Evolutionary conservation across 805 yeast species (phyloP).

Genomic region (Ogataea nitratoaversa): DNA sequence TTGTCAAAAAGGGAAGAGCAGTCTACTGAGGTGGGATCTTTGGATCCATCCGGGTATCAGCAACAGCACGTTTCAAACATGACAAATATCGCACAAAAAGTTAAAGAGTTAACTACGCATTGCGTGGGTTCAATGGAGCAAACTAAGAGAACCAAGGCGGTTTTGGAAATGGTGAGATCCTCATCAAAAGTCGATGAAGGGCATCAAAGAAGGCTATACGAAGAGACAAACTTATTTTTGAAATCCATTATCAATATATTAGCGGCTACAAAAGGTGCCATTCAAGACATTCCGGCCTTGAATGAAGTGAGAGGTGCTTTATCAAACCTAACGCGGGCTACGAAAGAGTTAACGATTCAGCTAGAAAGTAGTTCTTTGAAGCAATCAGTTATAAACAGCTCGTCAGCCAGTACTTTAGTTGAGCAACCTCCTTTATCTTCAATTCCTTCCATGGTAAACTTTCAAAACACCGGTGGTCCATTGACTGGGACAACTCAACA

Average conservation of each 20-base stretch:
- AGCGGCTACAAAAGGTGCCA: conserved; percentile 76
- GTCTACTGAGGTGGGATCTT: conserved; percentile 10
- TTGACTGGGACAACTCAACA: conserved; percentile 12
- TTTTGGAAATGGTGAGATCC: conserved; percentile 47
- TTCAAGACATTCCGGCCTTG: conserved; percentile 75
- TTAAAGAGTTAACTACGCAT: conserved; percentile 71
- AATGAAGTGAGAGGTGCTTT: conserved; percentile 77
- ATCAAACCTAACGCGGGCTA: conserved; percentile 78
- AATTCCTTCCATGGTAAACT: conserved; percentile 33
- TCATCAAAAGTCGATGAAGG: conserved; percentile 28
- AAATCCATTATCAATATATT: conserved; percentile 80
- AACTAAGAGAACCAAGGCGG: conserved; percentile 58
- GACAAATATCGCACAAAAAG: conserved; percentile 48
- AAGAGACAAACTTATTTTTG: conserved; percentile 75
- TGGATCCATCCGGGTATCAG: neutral
- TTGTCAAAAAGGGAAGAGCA: conserved; percentile 28
- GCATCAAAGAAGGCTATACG: conserved; percentile 72
- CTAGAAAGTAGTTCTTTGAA: conserved; percentile 61
- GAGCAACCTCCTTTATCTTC: conserved; percentile 34
- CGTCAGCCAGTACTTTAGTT: conserved; percentile 13
- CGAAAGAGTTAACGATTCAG: conserved; percentile 88
- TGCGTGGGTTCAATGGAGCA: conserved; percentile 82
- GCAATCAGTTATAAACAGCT: conserved; percentile 22
- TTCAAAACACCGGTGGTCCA: conserved; percentile 18
- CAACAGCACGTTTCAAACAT: conserved; percentile 4